Evolutionary conservation across 2,329 filamentous ascomycete species (phyloP).

Genomic region (Aspergillus eucalypticola): DNA sequence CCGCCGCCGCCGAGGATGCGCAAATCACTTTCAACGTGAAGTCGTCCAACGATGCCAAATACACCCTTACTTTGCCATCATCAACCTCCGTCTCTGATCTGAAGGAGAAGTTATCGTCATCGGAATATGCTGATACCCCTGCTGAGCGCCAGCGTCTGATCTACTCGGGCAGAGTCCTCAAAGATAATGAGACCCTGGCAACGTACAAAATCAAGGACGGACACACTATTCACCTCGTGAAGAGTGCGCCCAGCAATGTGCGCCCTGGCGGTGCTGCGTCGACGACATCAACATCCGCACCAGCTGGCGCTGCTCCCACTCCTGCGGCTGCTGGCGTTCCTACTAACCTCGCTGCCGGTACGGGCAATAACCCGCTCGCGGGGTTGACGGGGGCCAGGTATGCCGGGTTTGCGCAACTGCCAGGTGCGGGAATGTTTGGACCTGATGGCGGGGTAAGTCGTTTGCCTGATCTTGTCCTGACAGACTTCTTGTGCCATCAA

Average conservation of each 20-base stretch:
- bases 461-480: neutral
- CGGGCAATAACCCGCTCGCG: conserved; percentile 83
- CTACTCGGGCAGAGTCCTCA: conserved; percentile 95
- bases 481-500: neutral
- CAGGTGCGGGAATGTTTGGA: conserved; percentile 84
- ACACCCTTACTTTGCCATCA: conserved; percentile 75
- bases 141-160: conserved; percentile 90
- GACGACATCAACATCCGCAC: conserved; percentile 39
- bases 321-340: conserved; percentile 45
- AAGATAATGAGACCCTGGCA: conserved; percentile 82
- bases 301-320: conserved; percentile 34
- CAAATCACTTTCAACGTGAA: conserved; percentile 97
- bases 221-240: conserved; percentile 95
- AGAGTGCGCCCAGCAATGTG: conserved; percentile 87
- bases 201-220: conserved; percentile 94
- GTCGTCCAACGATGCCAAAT: conserved; percentile 86
- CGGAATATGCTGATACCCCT: conserved; percentile 83
- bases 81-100: conserved; percentile 78
- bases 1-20: conserved; percentile 59
- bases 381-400: conserved; percentile 90
- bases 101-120: conserved; percentile 80
- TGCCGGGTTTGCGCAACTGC: conserved; percentile 86
- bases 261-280: conserved; percentile 58
- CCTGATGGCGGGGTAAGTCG: conserved; percentile 85
- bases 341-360: conserved; percentile 51